These are phyloP conservation scores for Setaria italica DNA, from an alignment of 202 grass and related monocot species.

Conservation along the genomic window DNA sequence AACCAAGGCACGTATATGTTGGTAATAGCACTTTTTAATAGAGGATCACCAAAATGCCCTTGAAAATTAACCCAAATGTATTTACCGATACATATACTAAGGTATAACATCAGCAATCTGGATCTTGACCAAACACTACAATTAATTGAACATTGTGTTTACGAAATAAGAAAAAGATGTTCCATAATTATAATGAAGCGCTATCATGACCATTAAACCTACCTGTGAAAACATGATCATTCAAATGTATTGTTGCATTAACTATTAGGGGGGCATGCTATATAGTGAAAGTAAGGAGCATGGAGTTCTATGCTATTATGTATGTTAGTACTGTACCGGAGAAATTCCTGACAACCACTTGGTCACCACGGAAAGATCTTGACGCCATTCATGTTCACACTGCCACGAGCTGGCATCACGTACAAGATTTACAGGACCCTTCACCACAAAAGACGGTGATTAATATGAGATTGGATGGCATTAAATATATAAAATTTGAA, in stretches of 20 bases:
- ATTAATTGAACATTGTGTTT: slow-evolving; percentile 26
- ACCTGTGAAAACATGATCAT: slow-evolving; percentile 23
- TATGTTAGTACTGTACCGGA: slow-evolving; percentile 55
- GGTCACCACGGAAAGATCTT: slow-evolving; percentile 98
- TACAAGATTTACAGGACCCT: slow-evolving; percentile 96
- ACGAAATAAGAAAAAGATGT: not conserved
- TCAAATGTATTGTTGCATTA: slow-evolving; percentile 25
- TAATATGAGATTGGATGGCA: slow-evolving; percentile 11
- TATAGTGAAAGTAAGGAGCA: slow-evolving; percentile 38
- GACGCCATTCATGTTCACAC: slow-evolving; percentile 96
- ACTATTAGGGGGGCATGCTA: slow-evolving; percentile 23
- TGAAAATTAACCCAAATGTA: not conserved
- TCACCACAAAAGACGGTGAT: slow-evolving; percentile 36
- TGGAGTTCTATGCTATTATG: not conserved
- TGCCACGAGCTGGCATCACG: slow-evolving; percentile 84
- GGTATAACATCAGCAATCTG: slow-evolving; percentile 8
- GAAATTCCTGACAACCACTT: slow-evolving; percentile 96
- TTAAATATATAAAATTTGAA: slow-evolving; percentile 28
- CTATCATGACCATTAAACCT: slow-evolving; percentile 18
- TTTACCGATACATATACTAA: slow-evolving; percentile 18
- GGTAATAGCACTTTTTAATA: slow-evolving; percentile 10
- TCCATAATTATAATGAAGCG: slow-evolving; percentile 22
- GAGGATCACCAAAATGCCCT: not conserved
- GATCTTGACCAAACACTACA: not conserved
- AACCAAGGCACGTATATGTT: not conserved